Evolutionary conservation across 208 protist genomes (phyloP).

Genomic region (Leptomonas seymouri): DNA sequence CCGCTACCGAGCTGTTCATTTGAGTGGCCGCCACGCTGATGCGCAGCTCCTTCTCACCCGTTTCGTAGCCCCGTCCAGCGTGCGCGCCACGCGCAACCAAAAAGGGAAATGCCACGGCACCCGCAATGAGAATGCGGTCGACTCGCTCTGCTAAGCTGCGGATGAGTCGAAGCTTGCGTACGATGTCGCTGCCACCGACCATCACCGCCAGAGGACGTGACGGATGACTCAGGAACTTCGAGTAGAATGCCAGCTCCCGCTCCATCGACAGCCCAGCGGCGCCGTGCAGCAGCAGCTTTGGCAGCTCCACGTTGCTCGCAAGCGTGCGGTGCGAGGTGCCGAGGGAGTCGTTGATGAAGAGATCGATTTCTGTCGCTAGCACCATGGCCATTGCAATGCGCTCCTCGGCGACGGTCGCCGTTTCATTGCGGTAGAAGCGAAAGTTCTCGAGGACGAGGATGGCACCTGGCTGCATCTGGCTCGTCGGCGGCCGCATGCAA

Average conservation of each 20-base stretch:
- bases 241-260: constrained; percentile 77
- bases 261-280: constrained; percentile 78
- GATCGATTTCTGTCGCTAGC: constrained; percentile 56
- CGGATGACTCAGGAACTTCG: constrained; percentile 70
- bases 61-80: constrained; percentile 36
- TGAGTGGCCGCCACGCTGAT: constrained; percentile 16
- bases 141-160: constrained; percentile 66
- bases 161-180: constrained; percentile 65
- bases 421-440: constrained; percentile 82
- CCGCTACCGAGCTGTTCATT: constrained; percentile 1
- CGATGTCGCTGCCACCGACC: constrained; percentile 57
- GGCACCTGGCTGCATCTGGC: constrained; percentile 42
- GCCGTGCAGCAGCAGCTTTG: constrained; percentile 68
- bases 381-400: constrained; percentile 63
- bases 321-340: constrained; percentile 50
- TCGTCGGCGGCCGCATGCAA: constrained; percentile 50
- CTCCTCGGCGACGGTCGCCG: constrained; percentile 43
- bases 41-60: constrained; percentile 29
- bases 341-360: constrained; percentile 88
- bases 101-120: constrained; percentile 69
- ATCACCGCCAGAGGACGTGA: constrained; percentile 61
- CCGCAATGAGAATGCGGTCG: constrained; percentile 73
- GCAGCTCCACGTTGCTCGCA: constrained; percentile 73
- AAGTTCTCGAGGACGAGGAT: constrained; percentile 82
- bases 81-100: constrained; percentile 57